Evolutionary conservation across 2,329 filamentous ascomycete genomes (phyloP).

Genomic region (Fusarium zealandicum): DNA sequence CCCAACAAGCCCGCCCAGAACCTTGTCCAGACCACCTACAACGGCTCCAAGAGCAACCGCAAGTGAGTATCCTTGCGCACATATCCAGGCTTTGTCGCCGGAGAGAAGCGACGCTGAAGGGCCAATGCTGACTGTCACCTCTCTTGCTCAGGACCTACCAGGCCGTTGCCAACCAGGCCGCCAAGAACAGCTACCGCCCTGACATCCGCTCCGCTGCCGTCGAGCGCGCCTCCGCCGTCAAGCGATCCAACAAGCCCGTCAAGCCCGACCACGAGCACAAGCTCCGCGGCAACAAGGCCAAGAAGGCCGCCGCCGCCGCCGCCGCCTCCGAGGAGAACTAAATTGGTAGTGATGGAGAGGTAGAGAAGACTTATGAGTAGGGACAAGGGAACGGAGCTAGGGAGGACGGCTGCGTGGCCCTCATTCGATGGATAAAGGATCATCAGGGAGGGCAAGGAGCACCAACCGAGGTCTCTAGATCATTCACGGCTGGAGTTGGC

Average conservation of each 20-base stretch:
- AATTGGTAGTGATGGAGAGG: slow-evolving; percentile 26
- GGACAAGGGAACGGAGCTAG: slow-evolving; percentile 29
- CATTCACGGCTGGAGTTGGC: slow-evolving; percentile 40
- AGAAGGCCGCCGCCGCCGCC: slow-evolving; percentile 71
- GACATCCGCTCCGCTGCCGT: slow-evolving; percentile 82
- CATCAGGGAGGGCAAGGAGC: slow-evolving; percentile 33
- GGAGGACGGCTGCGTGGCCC: slow-evolving; percentile 33
- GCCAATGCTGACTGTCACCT: slow-evolving; percentile 33
- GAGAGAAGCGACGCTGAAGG: background rate
- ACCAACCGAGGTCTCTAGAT: slow-evolving; percentile 40
- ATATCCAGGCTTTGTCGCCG: background rate
- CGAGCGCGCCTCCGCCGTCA: slow-evolving; percentile 85
- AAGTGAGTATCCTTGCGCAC: slow-evolving; percentile 56
- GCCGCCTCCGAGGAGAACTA: slow-evolving; percentile 52
- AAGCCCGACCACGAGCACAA: slow-evolving; percentile 79
- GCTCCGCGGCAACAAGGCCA: slow-evolving; percentile 80
- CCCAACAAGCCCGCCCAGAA: slow-evolving; percentile 72
- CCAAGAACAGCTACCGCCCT: slow-evolving; percentile 84
- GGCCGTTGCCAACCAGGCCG: slow-evolving; percentile 80
- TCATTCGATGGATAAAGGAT: slow-evolving; percentile 33
- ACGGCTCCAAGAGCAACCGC: slow-evolving; percentile 75
- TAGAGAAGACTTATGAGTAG: slow-evolving; percentile 30
- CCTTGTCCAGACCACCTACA: slow-evolving; percentile 71
- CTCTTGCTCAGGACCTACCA: slow-evolving; percentile 76
- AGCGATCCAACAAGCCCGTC: slow-evolving; percentile 77